These are phyloP conservation scores for Eucalyptus curtisii DNA, from an alignment of 345 rosid genomes.

Conservation along the genomic window DNA sequence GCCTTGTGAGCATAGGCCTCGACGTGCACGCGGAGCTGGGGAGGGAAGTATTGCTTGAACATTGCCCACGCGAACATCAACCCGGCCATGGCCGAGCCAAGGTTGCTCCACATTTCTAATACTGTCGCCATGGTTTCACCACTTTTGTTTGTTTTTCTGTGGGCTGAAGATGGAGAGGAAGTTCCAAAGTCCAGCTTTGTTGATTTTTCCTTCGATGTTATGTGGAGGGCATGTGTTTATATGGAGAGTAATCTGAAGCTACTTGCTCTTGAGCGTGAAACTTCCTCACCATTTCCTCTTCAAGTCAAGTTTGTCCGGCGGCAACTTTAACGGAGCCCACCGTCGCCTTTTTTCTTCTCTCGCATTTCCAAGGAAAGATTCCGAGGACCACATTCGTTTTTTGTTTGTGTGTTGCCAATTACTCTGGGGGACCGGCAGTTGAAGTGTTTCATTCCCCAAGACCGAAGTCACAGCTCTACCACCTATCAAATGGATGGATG, in stretches of 20 bases:
- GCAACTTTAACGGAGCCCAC: neutral
- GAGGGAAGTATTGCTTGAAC: constrained; percentile 33
- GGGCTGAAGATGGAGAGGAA: neutral
- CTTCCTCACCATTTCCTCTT: neutral
- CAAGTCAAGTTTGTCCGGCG: neutral
- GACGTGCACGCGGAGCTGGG: constrained; percentile 9
- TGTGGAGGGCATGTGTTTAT: neutral
- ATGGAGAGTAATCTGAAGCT: neutral
- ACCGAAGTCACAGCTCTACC: neutral
- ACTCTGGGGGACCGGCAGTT: neutral
- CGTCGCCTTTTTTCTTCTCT: neutral
- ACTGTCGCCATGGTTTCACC: neutral
- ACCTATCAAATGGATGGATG: too few species aligned
- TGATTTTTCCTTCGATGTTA: neutral
- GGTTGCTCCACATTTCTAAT: neutral
- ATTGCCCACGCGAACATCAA: constrained; percentile 36
- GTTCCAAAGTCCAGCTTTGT: neutral
- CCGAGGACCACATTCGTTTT: neutral
- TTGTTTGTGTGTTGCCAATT: neutral
- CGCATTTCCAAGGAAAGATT: neutral
- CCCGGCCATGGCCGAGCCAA: constrained; percentile 21
- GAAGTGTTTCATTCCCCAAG: neutral
- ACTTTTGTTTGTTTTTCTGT: neutral
- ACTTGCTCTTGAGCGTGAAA: neutral
- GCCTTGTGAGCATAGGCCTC: constrained; percentile 16